Conservation (phyloP, 2,329 filamentous ascomycete species). For the Elsinoe perseae region DNA sequence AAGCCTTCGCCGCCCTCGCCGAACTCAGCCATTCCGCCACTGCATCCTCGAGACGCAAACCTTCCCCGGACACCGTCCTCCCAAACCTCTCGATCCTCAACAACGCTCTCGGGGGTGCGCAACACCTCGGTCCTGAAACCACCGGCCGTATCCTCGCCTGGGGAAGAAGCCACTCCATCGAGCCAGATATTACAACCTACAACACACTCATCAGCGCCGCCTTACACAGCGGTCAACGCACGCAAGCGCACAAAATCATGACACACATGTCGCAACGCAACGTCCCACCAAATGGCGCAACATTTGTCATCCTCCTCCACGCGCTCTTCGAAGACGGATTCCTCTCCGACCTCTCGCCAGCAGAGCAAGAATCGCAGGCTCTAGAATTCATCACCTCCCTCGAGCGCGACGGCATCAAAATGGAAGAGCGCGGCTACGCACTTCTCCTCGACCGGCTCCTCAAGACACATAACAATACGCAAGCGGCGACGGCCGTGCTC, state of each 20-base stretch:
- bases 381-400: slow-evolving; percentile 52
- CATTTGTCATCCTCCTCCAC: slow-evolving; percentile 66
- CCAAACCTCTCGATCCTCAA: slow-evolving; percentile 62
- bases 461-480: slow-evolving; percentile 37
- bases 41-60: slow-evolving; percentile 4
- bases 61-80: slow-evolving; percentile 26
- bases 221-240: slow-evolving; percentile 24
- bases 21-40: slow-evolving; percentile 46
- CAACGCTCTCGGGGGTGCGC: slow-evolving; percentile 53
- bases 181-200: slow-evolving; percentile 29
- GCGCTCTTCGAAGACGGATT: slow-evolving; percentile 45
- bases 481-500: slow-evolving; percentile 54
- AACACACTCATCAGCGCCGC: slow-evolving; percentile 27
- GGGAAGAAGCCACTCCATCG: slow-evolving; percentile 31
- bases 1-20: slow-evolving; percentile 55
- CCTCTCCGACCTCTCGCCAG: slow-evolving; percentile 35
- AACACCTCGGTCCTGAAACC: slow-evolving; percentile 25
- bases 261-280: slow-evolving; percentile 36
- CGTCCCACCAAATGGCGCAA: slow-evolving; percentile 48
- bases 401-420: slow-evolving; percentile 47
- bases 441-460: slow-evolving; percentile 62
- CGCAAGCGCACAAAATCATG: slow-evolving; percentile 33
- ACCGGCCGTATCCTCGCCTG: slow-evolving; percentile 49
- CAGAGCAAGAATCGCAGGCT: slow-evolving; percentile 48
- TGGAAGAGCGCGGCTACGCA: slow-evolving; percentile 58